These are phyloP conservation scores for Microbotryum lychnidis-dioicae DNA, from an alignment of 1,284 basidiomycete genomes.

Conservation along the genomic window DNA sequence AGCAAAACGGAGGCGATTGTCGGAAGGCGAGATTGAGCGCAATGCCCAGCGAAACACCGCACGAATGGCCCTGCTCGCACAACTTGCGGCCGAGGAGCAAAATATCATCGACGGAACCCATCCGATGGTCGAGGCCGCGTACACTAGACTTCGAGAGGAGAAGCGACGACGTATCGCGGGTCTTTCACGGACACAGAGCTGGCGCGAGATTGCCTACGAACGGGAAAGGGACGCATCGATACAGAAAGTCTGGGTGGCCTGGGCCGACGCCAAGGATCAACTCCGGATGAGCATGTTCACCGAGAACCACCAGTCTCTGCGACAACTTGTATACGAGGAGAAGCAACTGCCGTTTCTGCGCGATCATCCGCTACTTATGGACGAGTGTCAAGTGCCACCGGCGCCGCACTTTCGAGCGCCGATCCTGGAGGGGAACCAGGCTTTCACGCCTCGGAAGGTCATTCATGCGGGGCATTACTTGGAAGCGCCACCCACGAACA, in stretches of 20 bases:
- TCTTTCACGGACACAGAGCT: too few relatives aligned
- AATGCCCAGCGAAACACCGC: slow-evolving; percentile 7
- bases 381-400: slow-evolving; percentile 18
- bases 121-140: slow-evolving; percentile 13
- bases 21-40: slow-evolving; percentile 1
- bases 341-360: slow-evolving; percentile 20
- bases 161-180: slow-evolving; percentile 2
- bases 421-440: slow-evolving; percentile 4
- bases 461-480: slow-evolving; percentile 17
- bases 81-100: slow-evolving; percentile 17
- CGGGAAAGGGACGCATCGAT: slow-evolving; percentile 1
- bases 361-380: slow-evolving; percentile 22
- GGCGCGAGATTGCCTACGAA: slow-evolving; percentile 7
- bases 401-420: slow-evolving; percentile 17
- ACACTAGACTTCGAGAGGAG: slow-evolving; percentile 8
- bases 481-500: slow-evolving; percentile 19
- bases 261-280: slow-evolving; percentile 17
- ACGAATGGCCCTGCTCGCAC: slow-evolving; percentile 6
- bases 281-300: slow-evolving; percentile 18
- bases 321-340: slow-evolving; percentile 19
- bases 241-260: slow-evolving; percentile 9
- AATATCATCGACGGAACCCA: slow-evolving; percentile 10
- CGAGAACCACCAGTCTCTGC: slow-evolving; percentile 16
- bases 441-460: slow-evolving; percentile 8
- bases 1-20: slow-evolving; percentile 21